phyloP scores from a whole-genome alignment of 225 moss, liverwort and hornwort genomes.

The Bryum argenteum region DNA sequence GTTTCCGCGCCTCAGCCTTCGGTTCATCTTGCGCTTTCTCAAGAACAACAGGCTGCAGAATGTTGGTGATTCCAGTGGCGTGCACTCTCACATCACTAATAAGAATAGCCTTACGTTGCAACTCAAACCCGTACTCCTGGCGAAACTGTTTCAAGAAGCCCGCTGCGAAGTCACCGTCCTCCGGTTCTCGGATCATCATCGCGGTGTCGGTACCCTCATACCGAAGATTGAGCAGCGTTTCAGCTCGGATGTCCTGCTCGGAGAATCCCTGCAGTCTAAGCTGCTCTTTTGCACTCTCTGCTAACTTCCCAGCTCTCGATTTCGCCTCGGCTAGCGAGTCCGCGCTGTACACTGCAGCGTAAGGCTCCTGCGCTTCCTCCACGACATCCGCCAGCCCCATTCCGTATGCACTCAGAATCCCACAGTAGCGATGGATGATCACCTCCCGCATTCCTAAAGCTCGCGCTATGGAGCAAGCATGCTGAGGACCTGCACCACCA shows the following conservation, averaged over 20 bases:
- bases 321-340: conserved; percentile 69
- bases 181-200: conserved; percentile 84
- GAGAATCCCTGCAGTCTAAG: conserved; percentile 72
- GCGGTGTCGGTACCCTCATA: conserved; percentile 98
- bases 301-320: conserved; percentile 55
- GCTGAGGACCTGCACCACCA: conserved; percentile 97
- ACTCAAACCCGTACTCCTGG: conserved; percentile 95
- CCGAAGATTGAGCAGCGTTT: conserved; percentile 86
- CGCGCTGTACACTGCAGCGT: conserved; percentile 70
- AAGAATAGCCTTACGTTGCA: conserved; percentile 81
- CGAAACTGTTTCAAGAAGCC: conserved; percentile 93
- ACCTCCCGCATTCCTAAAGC: conserved; percentile 94
- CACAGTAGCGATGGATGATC: conserved; percentile 88
- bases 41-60: conserved; percentile 79
- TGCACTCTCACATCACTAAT: conserved; percentile 90
- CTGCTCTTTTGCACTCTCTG: conserved; percentile 62
- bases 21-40: conserved; percentile 66
- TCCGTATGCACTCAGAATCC: conserved; percentile 95
- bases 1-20: conserved; percentile 52
- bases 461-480: conserved; percentile 91
- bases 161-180: conserved; percentile 72
- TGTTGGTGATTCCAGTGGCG: conserved; percentile 81
- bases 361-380: conserved; percentile 99
- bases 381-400: conserved; percentile 99
- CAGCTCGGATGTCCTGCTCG: conserved; percentile 70